These are phyloP conservation scores for Aspergillus latus DNA, from an alignment of 2,329 filamentous ascomycete genomes.

Conservation along the genomic window DNA sequence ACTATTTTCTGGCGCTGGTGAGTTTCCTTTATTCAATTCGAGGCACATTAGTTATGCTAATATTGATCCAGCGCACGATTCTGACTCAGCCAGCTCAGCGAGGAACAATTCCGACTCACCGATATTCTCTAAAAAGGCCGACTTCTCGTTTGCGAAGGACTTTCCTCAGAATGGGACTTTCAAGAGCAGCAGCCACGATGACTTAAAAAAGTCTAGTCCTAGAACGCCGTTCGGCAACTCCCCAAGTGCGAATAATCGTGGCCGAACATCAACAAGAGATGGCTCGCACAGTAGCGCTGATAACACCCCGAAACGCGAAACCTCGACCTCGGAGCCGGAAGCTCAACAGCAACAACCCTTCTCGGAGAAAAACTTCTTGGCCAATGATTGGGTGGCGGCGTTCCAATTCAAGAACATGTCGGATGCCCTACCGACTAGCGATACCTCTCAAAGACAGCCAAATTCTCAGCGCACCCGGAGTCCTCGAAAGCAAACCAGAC, in stretches of 20 bases:
- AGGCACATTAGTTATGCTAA: not conserved
- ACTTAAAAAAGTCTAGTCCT: slow-evolving; percentile 39
- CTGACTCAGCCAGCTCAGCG: slow-evolving; percentile 21
- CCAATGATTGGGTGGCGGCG: slow-evolving; percentile 41
- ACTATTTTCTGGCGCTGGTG: slow-evolving; percentile 32
- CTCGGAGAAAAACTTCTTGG: slow-evolving; percentile 37
- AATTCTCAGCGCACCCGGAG: slow-evolving; percentile 31
- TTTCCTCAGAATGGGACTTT: slow-evolving; percentile 22
- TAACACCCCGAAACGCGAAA: slow-evolving; percentile 21
- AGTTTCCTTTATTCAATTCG: slow-evolving; percentile 22
- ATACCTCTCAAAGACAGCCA: slow-evolving; percentile 27
- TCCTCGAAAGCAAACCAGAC: slow-evolving; percentile 35
- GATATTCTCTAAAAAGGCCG: slow-evolving; percentile 10
- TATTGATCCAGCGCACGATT: slow-evolving; percentile 30
- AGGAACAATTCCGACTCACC: slow-evolving; percentile 15
- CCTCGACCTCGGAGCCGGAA: slow-evolving; percentile 18
- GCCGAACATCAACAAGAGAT: slow-evolving; percentile 24
- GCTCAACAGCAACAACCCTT: slow-evolving; percentile 34
- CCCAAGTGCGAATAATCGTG: slow-evolving; percentile 20
- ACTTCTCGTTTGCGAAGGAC: slow-evolving; percentile 11
- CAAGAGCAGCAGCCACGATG: slow-evolving; percentile 36
- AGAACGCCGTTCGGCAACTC: slow-evolving; percentile 44
- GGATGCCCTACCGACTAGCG: slow-evolving; percentile 34
- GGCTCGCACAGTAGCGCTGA: slow-evolving; percentile 21
- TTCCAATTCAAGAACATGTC: slow-evolving; percentile 37